These are phyloP conservation scores for Nicotiana attenuata DNA, from an alignment of 257 asterid genomes.

Conservation along the genomic window DNA sequence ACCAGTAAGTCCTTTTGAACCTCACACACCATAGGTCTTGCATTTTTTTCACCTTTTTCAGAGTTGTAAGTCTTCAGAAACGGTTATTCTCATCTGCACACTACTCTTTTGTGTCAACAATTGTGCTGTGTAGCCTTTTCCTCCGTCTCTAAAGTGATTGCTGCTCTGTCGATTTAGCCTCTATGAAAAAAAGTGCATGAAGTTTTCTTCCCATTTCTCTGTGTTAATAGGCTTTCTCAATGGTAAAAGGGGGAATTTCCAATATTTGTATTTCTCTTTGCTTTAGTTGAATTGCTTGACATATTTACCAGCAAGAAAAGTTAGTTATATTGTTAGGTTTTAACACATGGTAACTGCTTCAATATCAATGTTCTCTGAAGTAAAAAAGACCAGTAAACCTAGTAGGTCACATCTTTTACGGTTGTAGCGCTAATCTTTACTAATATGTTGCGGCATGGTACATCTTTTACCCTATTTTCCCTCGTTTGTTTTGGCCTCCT, in stretches of 20 bases:
- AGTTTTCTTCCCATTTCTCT: background rate
- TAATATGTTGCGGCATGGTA: too few species aligned
- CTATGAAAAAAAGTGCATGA: background rate
- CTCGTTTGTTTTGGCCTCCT: background rate
- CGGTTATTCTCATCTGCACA: background rate
- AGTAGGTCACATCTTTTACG: background rate
- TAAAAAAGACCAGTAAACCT: background rate
- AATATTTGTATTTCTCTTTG: background rate
- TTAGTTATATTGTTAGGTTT: background rate
- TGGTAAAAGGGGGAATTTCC: background rate
- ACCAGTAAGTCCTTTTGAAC: too few species aligned
- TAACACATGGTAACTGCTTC: background rate
- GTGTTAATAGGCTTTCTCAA: background rate
- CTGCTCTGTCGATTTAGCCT: background rate
- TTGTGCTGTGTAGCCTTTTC: background rate
- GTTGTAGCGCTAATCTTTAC: background rate
- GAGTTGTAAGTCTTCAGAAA: background rate
- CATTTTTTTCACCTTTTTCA: background rate
- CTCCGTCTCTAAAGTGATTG: background rate
- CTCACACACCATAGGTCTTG: background rate
- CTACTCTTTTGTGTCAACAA: background rate
- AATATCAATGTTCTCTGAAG: background rate
- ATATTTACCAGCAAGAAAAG: background rate
- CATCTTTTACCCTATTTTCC: background rate
- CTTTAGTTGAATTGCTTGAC: background rate